A percentile compares a stretch with the other conserved stretches of the same genome.
Conservation (phyloP, 129 eudicot species). For the Centella asiatica region DNA sequence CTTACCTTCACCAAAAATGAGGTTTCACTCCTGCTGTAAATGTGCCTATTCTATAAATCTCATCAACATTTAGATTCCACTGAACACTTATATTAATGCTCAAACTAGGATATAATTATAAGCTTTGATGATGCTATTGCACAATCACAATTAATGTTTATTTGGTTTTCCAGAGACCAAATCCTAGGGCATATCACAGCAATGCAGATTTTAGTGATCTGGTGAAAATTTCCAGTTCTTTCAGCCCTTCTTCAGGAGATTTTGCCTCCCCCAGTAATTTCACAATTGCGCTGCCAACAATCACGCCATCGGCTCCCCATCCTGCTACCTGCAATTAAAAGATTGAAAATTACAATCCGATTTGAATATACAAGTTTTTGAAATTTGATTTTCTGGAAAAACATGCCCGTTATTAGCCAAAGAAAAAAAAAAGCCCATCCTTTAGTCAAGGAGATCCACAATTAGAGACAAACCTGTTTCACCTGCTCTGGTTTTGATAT, state of each 20-base stretch:
- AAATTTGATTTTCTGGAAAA: not conserved
- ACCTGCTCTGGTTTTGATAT: slow-evolving; percentile 94
- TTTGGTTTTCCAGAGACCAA: not conserved
- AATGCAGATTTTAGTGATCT: slow-evolving; percentile 66
- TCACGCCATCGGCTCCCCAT: slow-evolving; percentile 99
- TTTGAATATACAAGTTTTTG: too few relatives aligned
- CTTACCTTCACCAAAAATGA: too few relatives aligned
- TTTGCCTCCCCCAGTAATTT: slow-evolving; percentile 77
- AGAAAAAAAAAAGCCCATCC: too few relatives aligned
- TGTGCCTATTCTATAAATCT: too few relatives aligned
- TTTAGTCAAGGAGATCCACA: not conserved
- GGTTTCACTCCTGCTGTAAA: too few relatives aligned
- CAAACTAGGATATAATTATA: not conserved
- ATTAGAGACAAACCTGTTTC: slow-evolving; percentile 42
- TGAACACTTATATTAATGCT: not conserved
- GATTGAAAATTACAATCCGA: not conserved
- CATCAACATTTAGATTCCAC: not conserved
- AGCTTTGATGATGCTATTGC: not conserved
- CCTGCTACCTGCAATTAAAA: slow-evolving; percentile 48
- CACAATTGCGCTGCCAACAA: slow-evolving; percentile 94
- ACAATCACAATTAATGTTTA: not conserved
- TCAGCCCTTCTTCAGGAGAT: slow-evolving; percentile 77
- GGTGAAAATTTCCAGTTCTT: slow-evolving; percentile 49
- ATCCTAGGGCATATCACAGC: not conserved
- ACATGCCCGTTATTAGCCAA: not conserved